Evolutionary conservation across 257 asterid genomes (phyloP).

Genomic region (Phtheirospermum japonicum): DNA sequence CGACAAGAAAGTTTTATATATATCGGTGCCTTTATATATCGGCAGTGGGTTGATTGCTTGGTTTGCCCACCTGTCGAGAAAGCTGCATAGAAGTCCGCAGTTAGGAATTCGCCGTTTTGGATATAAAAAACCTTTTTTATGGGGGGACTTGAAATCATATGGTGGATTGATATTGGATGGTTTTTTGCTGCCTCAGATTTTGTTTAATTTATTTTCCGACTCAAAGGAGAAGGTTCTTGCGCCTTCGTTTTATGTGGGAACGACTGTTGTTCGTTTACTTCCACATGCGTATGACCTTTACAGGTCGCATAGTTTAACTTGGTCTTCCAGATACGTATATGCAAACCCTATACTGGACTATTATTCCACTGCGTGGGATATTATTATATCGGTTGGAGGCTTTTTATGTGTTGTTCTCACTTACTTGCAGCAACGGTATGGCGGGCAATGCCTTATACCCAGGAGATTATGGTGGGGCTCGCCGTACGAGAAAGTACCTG

Average conservation of each 20-base stretch:
- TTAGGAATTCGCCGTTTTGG: constrained; percentile 11
- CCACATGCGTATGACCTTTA: constrained; percentile 84
- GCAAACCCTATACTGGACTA: constrained; percentile 79
- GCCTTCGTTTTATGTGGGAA: constrained; percentile 62
- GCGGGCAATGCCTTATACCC: constrained; percentile 69
- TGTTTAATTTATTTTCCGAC: constrained; percentile 57
- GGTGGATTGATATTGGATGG: constrained; percentile 75
- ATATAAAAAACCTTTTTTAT: constrained; percentile 35
- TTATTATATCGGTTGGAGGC: constrained; percentile 56
- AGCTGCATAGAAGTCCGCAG: constrained; percentile 33
- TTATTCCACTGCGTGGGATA: constrained; percentile 83
- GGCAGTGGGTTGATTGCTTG: constrained; percentile 68
- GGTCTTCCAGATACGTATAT: constrained; percentile 51
- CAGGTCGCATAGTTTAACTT: constrained; percentile 49
- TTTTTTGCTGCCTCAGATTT: constrained; percentile 75
- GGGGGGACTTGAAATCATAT: constrained; percentile 74
- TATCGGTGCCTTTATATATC: constrained; percentile 63
- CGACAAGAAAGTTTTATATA: constrained; percentile 68
- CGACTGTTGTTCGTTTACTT: constrained; percentile 60
- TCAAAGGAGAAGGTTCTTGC: constrained; percentile 58
- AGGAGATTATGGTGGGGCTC: constrained; percentile 39
- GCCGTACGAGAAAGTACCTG: constrained; percentile 78
- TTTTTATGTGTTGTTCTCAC: constrained; percentile 42
- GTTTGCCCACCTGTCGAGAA: constrained; percentile 50
- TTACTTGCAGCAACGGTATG: constrained; percentile 80